A percentile compares a stretch with the other conserved stretches of the same genome.
These are phyloP conservation scores for Cardamine chenopodiifolia DNA, from an alignment of 345 rosid genomes.

Conservation along the genomic window DNA sequence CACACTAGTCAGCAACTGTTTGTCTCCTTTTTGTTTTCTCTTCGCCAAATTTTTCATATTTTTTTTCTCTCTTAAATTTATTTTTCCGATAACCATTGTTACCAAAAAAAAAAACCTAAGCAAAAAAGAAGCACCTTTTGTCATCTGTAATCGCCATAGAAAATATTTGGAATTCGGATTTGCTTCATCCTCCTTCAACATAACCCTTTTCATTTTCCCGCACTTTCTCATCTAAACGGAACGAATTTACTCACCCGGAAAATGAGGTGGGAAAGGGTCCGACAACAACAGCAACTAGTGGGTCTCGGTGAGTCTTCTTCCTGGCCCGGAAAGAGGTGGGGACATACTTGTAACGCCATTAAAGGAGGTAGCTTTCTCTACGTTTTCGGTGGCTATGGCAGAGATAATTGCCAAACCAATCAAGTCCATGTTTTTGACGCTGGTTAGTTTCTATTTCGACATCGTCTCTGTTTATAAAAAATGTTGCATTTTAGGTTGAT, in stretches of 20 bases:
- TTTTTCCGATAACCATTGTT: constrained; percentile 19
- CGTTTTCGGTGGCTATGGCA: constrained; percentile 91
- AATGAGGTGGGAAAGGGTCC: constrained; percentile 90
- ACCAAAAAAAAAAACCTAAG: constrained; percentile 28
- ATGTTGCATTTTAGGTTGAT: constrained; percentile 13
- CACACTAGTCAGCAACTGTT: constrained; percentile 13
- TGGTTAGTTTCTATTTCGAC: constrained; percentile 51
- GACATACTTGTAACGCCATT: constrained; percentile 92
- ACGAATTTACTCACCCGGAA: constrained; percentile 34
- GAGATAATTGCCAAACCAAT: constrained; percentile 94
- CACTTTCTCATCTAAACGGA: constrained; percentile 38
- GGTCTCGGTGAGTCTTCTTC: constrained; percentile 45
- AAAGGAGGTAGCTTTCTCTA: constrained; percentile 88
- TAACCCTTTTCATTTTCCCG: constrained; percentile 39
- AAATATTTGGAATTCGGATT: constrained; percentile 23
- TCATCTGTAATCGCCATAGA: constrained; percentile 42
- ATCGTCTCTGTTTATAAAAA: neutral
- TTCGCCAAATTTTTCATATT: neutral
- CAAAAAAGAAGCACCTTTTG: constrained; percentile 31
- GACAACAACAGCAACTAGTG: constrained; percentile 42
- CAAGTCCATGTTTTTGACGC: constrained; percentile 92
- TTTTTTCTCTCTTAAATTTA: neutral
- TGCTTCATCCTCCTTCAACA: constrained; percentile 31
- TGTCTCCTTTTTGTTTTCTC: constrained; percentile 12
- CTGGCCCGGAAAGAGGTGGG: constrained; percentile 97